phyloP scores from a whole-genome alignment of 2,329 filamentous ascomycete genomes.

The Fusarium subglutinans region DNA sequence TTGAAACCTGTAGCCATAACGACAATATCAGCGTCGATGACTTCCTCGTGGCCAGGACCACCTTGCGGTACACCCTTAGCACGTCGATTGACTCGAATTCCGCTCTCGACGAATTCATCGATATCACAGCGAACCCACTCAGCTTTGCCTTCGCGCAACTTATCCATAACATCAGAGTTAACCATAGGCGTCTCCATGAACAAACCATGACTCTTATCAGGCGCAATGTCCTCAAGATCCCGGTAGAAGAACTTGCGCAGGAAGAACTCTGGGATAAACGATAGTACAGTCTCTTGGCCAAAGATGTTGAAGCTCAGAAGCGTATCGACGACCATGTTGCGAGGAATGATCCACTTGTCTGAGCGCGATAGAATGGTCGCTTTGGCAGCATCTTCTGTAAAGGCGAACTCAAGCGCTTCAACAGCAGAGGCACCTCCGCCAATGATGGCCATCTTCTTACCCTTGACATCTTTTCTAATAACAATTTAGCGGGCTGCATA shows the following conservation, averaged over 20 bases:
- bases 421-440: slow-evolving; percentile 84
- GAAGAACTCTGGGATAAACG: slow-evolving; percentile 80
- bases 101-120: slow-evolving; percentile 67
- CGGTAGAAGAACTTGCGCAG: slow-evolving; percentile 84
- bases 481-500: slow-evolving; percentile 25
- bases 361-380: slow-evolving; percentile 78
- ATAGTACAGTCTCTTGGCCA: slow-evolving; percentile 78
- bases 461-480: slow-evolving; percentile 70
- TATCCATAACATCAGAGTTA: slow-evolving; percentile 81
- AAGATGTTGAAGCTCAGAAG: slow-evolving; percentile 82
- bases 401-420: slow-evolving; percentile 83
- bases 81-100: slow-evolving; percentile 77
- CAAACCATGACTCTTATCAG: slow-evolving; percentile 69
- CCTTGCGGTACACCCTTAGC: slow-evolving; percentile 76
- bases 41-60: slow-evolving; percentile 74
- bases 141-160: slow-evolving; percentile 75
- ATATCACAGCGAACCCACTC: slow-evolving; percentile 87
- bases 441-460: slow-evolving; percentile 79
- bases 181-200: slow-evolving; percentile 90
- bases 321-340: slow-evolving; percentile 78
- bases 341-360: slow-evolving; percentile 89
- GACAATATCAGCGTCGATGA: slow-evolving; percentile 77
- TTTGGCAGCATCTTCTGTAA: slow-evolving; percentile 70
- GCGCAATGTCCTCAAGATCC: slow-evolving; percentile 78
- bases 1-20: slow-evolving; percentile 87